Base-by-base conservation (phyloP, 768 basidiomycete genomes). In the Dictyophora rubrovolvata region DNA sequence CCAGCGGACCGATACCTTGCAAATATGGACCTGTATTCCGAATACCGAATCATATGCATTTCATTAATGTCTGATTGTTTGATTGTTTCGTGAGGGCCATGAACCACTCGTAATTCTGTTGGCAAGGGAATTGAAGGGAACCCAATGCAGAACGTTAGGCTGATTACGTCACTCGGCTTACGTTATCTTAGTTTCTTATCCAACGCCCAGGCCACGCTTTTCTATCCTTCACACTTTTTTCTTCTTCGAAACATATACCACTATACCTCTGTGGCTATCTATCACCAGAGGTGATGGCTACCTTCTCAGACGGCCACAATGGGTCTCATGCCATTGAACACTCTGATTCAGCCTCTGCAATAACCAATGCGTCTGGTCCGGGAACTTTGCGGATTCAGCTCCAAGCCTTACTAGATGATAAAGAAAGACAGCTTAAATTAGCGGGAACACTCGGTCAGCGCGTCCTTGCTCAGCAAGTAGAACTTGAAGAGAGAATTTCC, bases 361-460 rank as follows among this genome's bases (percentile, higher is more conserved):
- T 55, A 18, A 17, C 34, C 9, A 60, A 34, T 48, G 54, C 53
- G 18, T 54, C 59, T 47, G 51, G 59, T 21, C 33, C 42, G 17
- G 61, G 53, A 49, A 42, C 60, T 55, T 59, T 75, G 68, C 72
- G 72, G 46, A 61, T 67, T 21, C 75, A 77, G 37, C 74, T 81
- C 7, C 73, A 77, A 60, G 63, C 65, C 18, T 83, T 96, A 60
- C 81, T 98, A 64, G 90, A 92, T 73, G 79, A 76, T 69, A 97
- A 97, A 77, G 89, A 93, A 71, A 84, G 85, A 68, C 93, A 97
- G 71, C 85, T 97, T 35, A 85, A 91, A 63, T 87, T 91, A 63
- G 91, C 92, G 5, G 93, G 90, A 37, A 87, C 85, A 57, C 84
- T 98, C 68, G 94, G 95, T 54, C 93, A 96, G 73, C 87, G 90